These are phyloP conservation scores for Apostasia shenzhenica DNA, from an alignment of 106 monocot genomes.

Conservation along the genomic window DNA sequence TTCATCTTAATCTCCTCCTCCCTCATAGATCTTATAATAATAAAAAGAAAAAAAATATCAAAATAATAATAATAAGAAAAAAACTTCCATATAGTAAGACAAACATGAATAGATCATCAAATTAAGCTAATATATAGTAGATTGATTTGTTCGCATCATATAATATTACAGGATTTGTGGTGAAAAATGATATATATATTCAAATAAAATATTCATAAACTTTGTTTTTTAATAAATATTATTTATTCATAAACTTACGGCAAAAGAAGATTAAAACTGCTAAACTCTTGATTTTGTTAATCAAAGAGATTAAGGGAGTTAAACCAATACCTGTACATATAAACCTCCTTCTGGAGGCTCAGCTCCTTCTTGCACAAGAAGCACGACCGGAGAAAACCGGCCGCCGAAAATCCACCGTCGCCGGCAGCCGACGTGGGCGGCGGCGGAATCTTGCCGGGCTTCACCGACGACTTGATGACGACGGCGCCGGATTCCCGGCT, in stretches of 20 bases:
- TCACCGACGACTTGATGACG: slow-evolving; percentile 3
- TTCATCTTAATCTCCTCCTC: no score
- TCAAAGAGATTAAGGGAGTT: not conserved
- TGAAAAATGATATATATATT: not conserved
- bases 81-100: no score
- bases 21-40: no score
- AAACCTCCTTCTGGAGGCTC: slow-evolving; percentile 20
- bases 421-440: not conserved
- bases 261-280: not conserved
- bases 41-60: no score
- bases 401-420: no score
- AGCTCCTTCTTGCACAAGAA: slow-evolving; percentile 20
- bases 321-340: slow-evolving; percentile 24
- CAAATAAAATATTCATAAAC: not conserved
- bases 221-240: not conserved
- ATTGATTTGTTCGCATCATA: no score
- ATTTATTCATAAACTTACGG: not conserved
- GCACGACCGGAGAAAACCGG: slow-evolving; percentile 18
- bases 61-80: no score
- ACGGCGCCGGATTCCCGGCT: not conserved
- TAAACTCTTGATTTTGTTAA: no score
- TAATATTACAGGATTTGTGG: no score
- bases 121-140: no score
- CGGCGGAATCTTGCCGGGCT: not conserved
- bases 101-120: no score